Conservation (phyloP, 345 rosid species). For the Chamaenerion angustifolium region DNA sequence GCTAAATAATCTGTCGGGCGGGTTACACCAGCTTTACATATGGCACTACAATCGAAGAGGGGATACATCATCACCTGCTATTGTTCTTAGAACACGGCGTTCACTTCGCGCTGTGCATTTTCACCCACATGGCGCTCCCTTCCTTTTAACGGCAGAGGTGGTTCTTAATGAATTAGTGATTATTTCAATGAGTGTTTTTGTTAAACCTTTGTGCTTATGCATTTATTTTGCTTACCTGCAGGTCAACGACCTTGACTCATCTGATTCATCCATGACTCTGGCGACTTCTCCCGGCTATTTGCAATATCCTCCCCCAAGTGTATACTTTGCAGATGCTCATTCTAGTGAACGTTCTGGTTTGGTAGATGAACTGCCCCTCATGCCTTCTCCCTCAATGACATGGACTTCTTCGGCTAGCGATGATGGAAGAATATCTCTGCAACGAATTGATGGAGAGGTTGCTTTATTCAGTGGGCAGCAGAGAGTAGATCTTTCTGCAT, state of each 20-base stretch:
- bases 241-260: constrained; percentile 71
- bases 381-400: constrained; percentile 32
- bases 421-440: constrained; percentile 28
- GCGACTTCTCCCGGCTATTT: constrained; percentile 58
- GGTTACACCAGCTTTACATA: constrained; percentile 37
- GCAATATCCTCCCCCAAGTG: constrained; percentile 52
- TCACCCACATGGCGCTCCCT: constrained; percentile 63
- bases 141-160: constrained; percentile 74
- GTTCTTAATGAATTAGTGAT: constrained; percentile 5
- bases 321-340: constrained; percentile 41
- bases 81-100: constrained; percentile 51
- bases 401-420: constrained; percentile 39
- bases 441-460: constrained; percentile 23
- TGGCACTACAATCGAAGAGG: constrained; percentile 62
- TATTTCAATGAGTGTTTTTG: constrained; percentile 2
- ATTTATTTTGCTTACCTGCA: constrained; percentile 26
- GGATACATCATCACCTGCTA: constrained; percentile 44
- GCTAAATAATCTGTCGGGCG: constrained; percentile 2
- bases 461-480: constrained; percentile 25
- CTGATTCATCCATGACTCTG: constrained; percentile 49
- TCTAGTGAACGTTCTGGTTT: constrained; percentile 28
- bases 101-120: constrained; percentile 71
- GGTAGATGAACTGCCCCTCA: constrained; percentile 40
- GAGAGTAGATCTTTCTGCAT: constrained; percentile 32
- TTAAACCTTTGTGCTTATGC: constrained; percentile 2